These are phyloP conservation scores for Nannochloropsis salina DNA, from an alignment of 108 stramenopile species.

Conservation along the genomic window DNA sequence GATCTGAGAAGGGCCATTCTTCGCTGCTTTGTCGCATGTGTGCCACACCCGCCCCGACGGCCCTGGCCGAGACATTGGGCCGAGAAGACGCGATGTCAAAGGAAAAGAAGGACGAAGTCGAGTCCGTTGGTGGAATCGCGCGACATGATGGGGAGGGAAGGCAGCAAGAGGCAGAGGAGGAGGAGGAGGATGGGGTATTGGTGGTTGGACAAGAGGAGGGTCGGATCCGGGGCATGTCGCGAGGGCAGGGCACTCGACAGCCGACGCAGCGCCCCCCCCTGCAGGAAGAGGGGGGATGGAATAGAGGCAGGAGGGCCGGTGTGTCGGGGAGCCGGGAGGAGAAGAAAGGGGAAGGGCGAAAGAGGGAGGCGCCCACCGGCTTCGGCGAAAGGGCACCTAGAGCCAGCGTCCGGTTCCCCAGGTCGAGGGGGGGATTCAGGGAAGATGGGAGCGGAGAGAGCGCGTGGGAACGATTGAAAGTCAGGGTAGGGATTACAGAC, in stretches of 20 bases:
- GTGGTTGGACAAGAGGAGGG: neutral
- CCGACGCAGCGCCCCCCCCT: too few relatives aligned
- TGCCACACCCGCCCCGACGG: too few relatives aligned
- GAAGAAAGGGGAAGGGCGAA: neutral
- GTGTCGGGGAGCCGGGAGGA: neutral
- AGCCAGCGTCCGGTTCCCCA: too few relatives aligned
- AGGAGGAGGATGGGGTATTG: neutral
- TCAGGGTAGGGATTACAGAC: neutral
- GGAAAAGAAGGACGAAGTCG: too few relatives aligned
- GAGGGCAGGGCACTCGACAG: too few relatives aligned
- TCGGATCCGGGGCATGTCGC: neutral
- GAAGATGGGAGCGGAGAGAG: neutral
- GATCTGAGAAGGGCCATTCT: too few relatives aligned
- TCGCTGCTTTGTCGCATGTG: too few relatives aligned
- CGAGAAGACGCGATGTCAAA: too few relatives aligned
- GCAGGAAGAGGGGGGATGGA: neutral
- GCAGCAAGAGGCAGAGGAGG: neutral
- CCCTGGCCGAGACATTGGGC: too few relatives aligned
- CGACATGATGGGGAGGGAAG: neutral
- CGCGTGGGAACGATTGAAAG: neutral
- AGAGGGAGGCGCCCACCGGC: neutral
- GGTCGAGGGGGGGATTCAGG: neutral
- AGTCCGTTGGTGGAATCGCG: too few relatives aligned
- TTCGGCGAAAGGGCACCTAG: neutral
- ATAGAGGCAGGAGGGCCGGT: neutral